Percentiles rank a stretch among this genome's conserved stretches.
Evolutionary conservation across 139 green algal genomes (phyloP).

Genomic region (Coelastrella sp.): DNA sequence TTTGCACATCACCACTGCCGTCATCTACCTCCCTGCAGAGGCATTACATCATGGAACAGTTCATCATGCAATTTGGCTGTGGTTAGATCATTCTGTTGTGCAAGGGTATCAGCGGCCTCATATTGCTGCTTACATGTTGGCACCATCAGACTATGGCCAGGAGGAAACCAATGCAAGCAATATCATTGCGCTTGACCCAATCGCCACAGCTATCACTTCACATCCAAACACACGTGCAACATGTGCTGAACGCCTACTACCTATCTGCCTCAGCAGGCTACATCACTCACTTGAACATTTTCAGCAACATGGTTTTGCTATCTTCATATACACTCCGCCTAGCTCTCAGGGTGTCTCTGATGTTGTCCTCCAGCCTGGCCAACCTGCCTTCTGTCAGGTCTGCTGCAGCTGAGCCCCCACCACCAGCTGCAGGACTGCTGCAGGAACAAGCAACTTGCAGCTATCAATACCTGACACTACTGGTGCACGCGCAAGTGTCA

Average conservation of each 20-base stretch:
- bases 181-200: too few species aligned
- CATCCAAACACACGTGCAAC: too few species aligned
- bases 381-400: constrained; percentile 53
- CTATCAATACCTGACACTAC: not conserved
- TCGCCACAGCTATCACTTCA: too few species aligned
- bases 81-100: too few species aligned
- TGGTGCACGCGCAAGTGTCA: too few species aligned
- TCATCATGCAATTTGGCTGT: too few species aligned
- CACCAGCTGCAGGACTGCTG: constrained; percentile 6
- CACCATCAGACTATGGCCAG: too few species aligned
- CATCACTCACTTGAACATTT: constrained; percentile 67
- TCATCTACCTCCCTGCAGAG: constrained; percentile 64
- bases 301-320: constrained; percentile 65
- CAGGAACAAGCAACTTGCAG: not conserved
- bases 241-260: too few species aligned
- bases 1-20: constrained; percentile 66
- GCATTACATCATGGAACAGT: not conserved
- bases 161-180: too few species aligned
- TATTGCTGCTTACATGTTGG: too few species aligned
- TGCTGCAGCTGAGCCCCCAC: not conserved
- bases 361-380: constrained; percentile 60
- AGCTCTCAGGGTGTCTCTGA: constrained; percentile 62
- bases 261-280: too few species aligned
- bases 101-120: too few species aligned
- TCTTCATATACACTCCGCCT: constrained; percentile 65